These are phyloP conservation scores for Fusarium tricinctum DNA, from an alignment of 2,329 filamentous ascomycete genomes.

Conservation along the genomic window DNA sequence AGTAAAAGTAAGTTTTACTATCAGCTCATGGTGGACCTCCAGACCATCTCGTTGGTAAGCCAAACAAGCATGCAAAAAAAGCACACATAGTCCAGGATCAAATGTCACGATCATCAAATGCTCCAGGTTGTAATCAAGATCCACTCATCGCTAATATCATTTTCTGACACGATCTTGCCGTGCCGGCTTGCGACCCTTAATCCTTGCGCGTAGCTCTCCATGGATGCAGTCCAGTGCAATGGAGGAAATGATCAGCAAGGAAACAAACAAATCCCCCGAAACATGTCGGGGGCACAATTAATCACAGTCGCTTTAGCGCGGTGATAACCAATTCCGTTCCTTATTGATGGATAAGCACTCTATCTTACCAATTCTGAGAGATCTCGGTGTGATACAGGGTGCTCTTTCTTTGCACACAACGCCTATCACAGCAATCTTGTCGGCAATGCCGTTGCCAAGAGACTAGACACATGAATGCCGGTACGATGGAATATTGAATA, in stretches of 20 bases:
- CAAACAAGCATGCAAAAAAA: not conserved
- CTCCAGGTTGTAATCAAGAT: not conserved
- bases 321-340: not conserved
- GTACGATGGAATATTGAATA: constrained; percentile 10
- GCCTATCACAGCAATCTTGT: not conserved
- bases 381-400: not conserved
- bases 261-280: constrained; percentile 14
- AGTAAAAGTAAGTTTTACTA: not conserved
- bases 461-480: constrained; percentile 4
- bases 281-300: constrained; percentile 14
- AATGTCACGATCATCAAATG: not conserved
- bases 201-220: constrained; percentile 10
- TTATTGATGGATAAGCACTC: not conserved
- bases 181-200: constrained; percentile 8
- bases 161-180: constrained; percentile 20
- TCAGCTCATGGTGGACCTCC: not conserved
- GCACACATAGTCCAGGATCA: not conserved
- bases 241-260: constrained; percentile 16
- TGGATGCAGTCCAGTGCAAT: not conserved
- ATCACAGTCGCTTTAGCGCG: not conserved
- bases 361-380: not conserved
- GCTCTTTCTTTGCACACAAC: not conserved
- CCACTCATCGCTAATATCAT: constrained; percentile 6
- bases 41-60: not conserved
- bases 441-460: constrained; percentile 13